Conservation (phyloP, 2,329 filamentous ascomycete genomes). For the Mollisiaceae sp. region DNA sequence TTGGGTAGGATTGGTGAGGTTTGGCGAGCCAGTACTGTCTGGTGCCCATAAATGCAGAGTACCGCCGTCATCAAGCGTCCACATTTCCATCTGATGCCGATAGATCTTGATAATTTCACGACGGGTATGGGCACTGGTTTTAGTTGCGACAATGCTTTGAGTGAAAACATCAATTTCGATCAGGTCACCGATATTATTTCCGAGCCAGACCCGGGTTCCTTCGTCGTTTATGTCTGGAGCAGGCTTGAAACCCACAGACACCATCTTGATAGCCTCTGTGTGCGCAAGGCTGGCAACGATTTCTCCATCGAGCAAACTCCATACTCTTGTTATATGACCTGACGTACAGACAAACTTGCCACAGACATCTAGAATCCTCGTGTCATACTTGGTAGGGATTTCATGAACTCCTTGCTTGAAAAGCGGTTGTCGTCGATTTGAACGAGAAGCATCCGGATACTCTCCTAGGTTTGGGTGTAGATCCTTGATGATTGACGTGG, state of each 20-base stretch:
- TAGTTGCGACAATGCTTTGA: conserved; percentile 71
- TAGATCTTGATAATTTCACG: conserved; percentile 84
- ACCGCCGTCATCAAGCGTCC: conserved; percentile 91
- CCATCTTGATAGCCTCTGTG: conserved; percentile 82
- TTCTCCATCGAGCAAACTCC: conserved; percentile 84
- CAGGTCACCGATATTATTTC: conserved; percentile 85
- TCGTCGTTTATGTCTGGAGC: conserved; percentile 78
- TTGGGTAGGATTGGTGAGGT: conserved; percentile 71
- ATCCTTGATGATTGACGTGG: conserved; percentile 22
- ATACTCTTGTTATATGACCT: conserved; percentile 85
- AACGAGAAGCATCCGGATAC: conserved; percentile 83
- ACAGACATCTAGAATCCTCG: conserved; percentile 83
- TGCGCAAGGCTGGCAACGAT: conserved; percentile 81
- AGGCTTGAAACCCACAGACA: conserved; percentile 85
- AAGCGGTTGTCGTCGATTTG: conserved; percentile 82
- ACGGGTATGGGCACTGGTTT: conserved; percentile 74
- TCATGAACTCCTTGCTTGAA: conserved; percentile 75
- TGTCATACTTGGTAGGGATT: conserved; percentile 85
- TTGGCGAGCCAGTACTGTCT: conserved; percentile 73
- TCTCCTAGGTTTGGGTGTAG: conserved; percentile 46
- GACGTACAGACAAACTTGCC: conserved; percentile 87
- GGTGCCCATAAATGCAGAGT: conserved; percentile 87
- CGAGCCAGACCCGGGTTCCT: conserved; percentile 84
- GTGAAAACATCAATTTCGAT: conserved; percentile 84
- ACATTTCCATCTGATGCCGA: conserved; percentile 86